Percentiles rank a stretch among this genome's conserved stretches.
These are phyloP conservation scores for Teunomyces kruisii DNA, from an alignment of 805 yeast genomes.

Conservation along the genomic window DNA sequence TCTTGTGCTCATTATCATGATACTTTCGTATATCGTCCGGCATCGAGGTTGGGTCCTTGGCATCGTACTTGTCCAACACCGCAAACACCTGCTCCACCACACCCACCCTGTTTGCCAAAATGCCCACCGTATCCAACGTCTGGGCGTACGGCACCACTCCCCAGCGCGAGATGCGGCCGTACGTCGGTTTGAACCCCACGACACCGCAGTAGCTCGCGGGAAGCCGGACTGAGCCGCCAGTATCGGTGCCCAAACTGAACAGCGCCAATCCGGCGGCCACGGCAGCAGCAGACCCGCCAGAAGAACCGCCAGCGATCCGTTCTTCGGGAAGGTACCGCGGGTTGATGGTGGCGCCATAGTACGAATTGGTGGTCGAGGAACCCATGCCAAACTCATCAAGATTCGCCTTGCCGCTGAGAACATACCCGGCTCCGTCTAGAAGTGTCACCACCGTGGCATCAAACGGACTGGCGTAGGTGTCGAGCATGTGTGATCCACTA, in stretches of 20 bases:
- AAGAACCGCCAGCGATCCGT: constrained; percentile 78
- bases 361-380: constrained; percentile 57
- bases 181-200: constrained; percentile 88
- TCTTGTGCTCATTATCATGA: not conserved
- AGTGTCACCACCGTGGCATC: constrained; percentile 70
- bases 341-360: constrained; percentile 58
- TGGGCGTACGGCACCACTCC: constrained; percentile 95
- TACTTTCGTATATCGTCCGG: constrained; percentile 12
- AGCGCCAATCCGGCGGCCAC: constrained; percentile 72
- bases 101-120: constrained; percentile 54
- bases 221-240: constrained; percentile 93
- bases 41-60: constrained; percentile 77
- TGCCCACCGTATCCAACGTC: constrained; percentile 91
- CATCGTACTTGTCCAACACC: constrained; percentile 60
- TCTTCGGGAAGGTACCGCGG: constrained; percentile 33
- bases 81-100: constrained; percentile 49
- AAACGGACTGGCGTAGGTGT: constrained; percentile 68
- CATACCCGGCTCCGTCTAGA: constrained; percentile 52
- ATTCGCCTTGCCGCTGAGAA: constrained; percentile 76
- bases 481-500: constrained; percentile 70
- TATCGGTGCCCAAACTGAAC: constrained; percentile 88
- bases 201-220: constrained; percentile 89
- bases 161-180: constrained; percentile 88
- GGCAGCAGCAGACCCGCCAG: constrained; percentile 95
- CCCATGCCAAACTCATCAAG: constrained; percentile 99